Evolutionary conservation across 2,329 filamentous ascomycete species (phyloP).

Genomic region (Ophiocordyceps robertsii): DNA sequence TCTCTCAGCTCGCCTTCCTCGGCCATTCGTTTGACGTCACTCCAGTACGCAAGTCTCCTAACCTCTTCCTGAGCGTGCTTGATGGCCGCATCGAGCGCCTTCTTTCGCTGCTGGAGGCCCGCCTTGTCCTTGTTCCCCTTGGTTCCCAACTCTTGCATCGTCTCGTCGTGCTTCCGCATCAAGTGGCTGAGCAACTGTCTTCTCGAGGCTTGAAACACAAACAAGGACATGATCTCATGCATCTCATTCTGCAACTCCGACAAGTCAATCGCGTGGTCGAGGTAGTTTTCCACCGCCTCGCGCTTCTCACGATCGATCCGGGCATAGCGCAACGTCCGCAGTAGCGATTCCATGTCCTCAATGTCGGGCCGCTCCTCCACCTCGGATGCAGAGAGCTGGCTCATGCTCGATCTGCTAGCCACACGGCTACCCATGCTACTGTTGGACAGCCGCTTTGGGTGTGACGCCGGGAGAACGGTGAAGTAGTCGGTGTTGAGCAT

Average conservation of each 20-base stretch:
- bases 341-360: slow-evolving; percentile 52
- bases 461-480: slow-evolving; percentile 48
- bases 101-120: slow-evolving; percentile 31
- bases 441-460: slow-evolving; percentile 15
- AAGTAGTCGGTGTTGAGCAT: slow-evolving; percentile 70
- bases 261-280: slow-evolving; percentile 67
- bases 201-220: slow-evolving; percentile 82
- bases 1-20: slow-evolving; percentile 32
- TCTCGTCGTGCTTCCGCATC: slow-evolving; percentile 40
- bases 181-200: slow-evolving; percentile 62
- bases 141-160: slow-evolving; percentile 21
- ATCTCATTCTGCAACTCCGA: slow-evolving; percentile 63
- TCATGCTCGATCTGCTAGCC: slow-evolving; percentile 23
- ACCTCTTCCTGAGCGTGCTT: slow-evolving; percentile 71
- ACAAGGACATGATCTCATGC: slow-evolving; percentile 71
- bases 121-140: slow-evolving; percentile 19
- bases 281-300: slow-evolving; percentile 67
- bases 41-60: slow-evolving; percentile 74
- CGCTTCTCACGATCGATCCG: slow-evolving; percentile 87
- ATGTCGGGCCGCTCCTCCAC: slow-evolving; percentile 42
- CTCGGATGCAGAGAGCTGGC: slow-evolving; percentile 23
- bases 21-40: slow-evolving; percentile 61
- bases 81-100: slow-evolving; percentile 61
- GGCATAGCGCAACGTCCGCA: slow-evolving; percentile 52
- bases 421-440: slow-evolving; percentile 19